A percentile compares a stretch with the other conserved stretches of the same genome.
Evolutionary conservation across 768 basidiomycete genomes (phyloP).

Genomic region (Cantharellus anzutake): DNA sequence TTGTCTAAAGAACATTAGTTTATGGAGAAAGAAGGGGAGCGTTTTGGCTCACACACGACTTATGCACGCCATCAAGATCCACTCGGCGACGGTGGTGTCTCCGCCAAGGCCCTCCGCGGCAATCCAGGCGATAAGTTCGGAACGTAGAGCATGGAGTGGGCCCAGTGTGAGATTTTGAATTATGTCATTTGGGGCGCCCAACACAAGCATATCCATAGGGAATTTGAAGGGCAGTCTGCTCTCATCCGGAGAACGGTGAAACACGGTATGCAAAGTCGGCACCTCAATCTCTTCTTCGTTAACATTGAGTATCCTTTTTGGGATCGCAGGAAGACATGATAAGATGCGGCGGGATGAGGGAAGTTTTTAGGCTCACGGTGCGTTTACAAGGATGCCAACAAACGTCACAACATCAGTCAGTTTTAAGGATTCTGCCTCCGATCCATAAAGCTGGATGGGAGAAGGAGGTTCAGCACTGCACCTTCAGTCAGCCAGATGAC

Average conservation of each 20-base stretch:
- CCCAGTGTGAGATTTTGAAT: too few relatives aligned
- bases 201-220: too few relatives aligned
- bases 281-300: not conserved
- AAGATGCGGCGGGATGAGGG: not conserved
- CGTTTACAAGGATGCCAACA: constrained; percentile 40
- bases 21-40: not conserved
- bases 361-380: constrained; percentile 17
- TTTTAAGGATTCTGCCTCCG: constrained; percentile 42
- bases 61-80: constrained; percentile 42
- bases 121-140: constrained; percentile 52
- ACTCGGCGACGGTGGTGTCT: constrained; percentile 52
- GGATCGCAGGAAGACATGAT: not conserved
- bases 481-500: not conserved
- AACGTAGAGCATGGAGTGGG: constrained; percentile 17
- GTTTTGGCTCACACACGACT: constrained; percentile 38
- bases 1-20: constrained; percentile 27
- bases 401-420: constrained; percentile 47
- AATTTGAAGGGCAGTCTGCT: too few relatives aligned
- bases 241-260: too few relatives aligned
- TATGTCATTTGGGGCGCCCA: too few relatives aligned
- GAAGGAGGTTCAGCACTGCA: not conserved
- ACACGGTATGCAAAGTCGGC: not conserved
- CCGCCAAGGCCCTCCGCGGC: constrained; percentile 49
- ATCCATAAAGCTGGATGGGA: constrained; percentile 4
- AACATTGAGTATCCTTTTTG: not conserved